A percentile compares a stretch with the other conserved stretches of the same genome.
phyloP scores from a whole-genome alignment of 2,329 filamentous ascomycete genomes.

The Claviceps cyperi region DNA sequence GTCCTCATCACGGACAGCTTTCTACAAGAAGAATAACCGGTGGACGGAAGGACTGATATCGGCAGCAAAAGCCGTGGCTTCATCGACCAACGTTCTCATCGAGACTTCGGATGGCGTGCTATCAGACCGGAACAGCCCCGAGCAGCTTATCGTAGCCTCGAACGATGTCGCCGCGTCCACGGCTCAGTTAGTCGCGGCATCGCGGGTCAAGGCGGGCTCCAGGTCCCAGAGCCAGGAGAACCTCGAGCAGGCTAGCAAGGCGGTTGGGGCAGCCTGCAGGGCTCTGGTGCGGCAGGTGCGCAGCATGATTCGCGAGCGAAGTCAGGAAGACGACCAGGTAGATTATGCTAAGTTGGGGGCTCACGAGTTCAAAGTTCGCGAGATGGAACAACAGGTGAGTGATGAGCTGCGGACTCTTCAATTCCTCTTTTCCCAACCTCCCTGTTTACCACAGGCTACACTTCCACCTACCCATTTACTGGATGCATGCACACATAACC shows the following conservation, averaged over 20 bases:
- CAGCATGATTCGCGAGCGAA: conserved; percentile 77
- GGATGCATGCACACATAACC: no score
- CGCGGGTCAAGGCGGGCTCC: conserved; percentile 91
- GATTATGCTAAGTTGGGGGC: conserved; percentile 81
- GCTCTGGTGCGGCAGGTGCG: conserved; percentile 86
- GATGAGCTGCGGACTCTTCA: background rate
- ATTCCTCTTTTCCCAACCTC: background rate
- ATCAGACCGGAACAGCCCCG: conserved; percentile 77
- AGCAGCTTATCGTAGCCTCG: conserved; percentile 94
- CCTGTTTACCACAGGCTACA: background rate
- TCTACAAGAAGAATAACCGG: conserved; percentile 99
- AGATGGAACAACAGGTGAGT: conserved; percentile 97
- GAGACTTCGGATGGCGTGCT: conserved; percentile 96
- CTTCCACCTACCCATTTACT: no score
- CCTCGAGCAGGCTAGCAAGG: conserved; percentile 81
- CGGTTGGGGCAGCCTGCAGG: conserved; percentile 79
- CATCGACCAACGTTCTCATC: conserved; percentile 88
- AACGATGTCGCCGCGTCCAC: conserved; percentile 95
- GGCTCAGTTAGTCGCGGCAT: conserved; percentile 89
- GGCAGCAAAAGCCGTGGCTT: conserved; percentile 88
- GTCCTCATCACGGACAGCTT: conserved; percentile 73
- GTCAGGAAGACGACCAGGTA: conserved; percentile 65
- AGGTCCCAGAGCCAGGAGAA: conserved; percentile 95
- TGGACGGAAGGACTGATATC: conserved; percentile 98
- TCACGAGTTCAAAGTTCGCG: conserved; percentile 94